Evolutionary conservation across 73 alveolate genomes (phyloP), one percentile per base, ranked within the genome.

Genomic region (Halteria grandinella): DNA sequence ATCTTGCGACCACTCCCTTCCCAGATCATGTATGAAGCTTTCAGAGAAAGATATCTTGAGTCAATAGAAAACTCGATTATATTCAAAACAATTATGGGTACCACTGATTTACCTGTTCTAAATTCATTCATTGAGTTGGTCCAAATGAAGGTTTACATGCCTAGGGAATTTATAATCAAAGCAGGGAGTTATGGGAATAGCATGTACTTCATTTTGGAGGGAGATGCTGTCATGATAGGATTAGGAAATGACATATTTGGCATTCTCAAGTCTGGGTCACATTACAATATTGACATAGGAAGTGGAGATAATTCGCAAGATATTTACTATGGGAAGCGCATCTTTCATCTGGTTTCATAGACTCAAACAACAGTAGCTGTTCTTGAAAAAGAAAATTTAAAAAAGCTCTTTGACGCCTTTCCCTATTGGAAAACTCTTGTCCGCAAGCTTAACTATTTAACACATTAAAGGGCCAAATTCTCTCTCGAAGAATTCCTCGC

Each of bases 141-240:
- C 63, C 33, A 74, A 12, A 32, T 75, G 7, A 48, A 87, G 40
- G 23, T 83, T 23, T 81, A 83, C 48, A 37, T 75, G 81, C 51
- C 33, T 31, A 50, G 69, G 6, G 95, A 88, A 3, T 28, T 85
- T 1, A 55, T 88, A 14, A 57, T 83, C 17, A 64, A 55, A 0
- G 83, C 73, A 7, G 95, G 95, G 28, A 58, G 83, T n/a, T 63
- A 62, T 34, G 82, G 85, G 0, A 55, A 44, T 2, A 83, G 76
- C 41, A 36, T 73, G 23, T 88, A 74, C 47, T 5, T 83, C 20
- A 17, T 88, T 20, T 37, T 88, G 14, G 95, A 88, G 11, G 95
- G 95, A 0, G 90, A 88, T 39, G 92, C 79, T 3, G 55, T 45
- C 20, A 45, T 88, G 51, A 31, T 83, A 25, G 88, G 90, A 45